Percentiles rank a stretch among this genome's conserved stretches.
Conservation (phyloP, 2,329 filamentous ascomycete species). For the Ciborinia camelliae region DNA sequence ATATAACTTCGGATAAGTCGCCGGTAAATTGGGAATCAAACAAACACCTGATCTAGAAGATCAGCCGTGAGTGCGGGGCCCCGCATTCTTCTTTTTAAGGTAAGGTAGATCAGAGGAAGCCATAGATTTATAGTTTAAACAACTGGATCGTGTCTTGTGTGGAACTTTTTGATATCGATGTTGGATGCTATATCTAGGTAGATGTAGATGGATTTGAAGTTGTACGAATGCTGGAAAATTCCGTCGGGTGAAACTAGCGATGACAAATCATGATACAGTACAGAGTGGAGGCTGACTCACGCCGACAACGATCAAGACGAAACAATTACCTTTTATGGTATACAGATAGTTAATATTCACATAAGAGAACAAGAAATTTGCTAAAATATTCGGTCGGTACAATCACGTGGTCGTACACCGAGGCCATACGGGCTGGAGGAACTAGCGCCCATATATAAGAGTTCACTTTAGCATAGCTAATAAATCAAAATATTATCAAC, state of each 20-base stretch:
- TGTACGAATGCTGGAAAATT: too few relatives aligned
- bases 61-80: neutral
- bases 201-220: neutral
- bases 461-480: too few relatives aligned
- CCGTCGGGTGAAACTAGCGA: neutral
- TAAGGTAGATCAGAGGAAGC: neutral
- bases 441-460: too few relatives aligned
- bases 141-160: neutral
- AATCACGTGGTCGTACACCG: too few relatives aligned
- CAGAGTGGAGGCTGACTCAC: slow-evolving; percentile 7
- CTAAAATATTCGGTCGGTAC: too few relatives aligned
- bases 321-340: neutral
- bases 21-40: neutral
- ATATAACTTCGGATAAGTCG: neutral
- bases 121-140: neutral
- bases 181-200: neutral
- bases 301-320: neutral
- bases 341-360: neutral
- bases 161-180: neutral
- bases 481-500: too few relatives aligned
- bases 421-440: too few relatives aligned
- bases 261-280: neutral
- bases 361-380: neutral
- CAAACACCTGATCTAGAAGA: neutral
- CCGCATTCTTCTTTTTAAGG: neutral